A percentile compares a stretch with the other conserved stretches of the same genome.
These are phyloP conservation scores for Stemphylium vesicarium DNA, from an alignment of 2,329 filamentous ascomycete species.

Conservation along the genomic window DNA sequence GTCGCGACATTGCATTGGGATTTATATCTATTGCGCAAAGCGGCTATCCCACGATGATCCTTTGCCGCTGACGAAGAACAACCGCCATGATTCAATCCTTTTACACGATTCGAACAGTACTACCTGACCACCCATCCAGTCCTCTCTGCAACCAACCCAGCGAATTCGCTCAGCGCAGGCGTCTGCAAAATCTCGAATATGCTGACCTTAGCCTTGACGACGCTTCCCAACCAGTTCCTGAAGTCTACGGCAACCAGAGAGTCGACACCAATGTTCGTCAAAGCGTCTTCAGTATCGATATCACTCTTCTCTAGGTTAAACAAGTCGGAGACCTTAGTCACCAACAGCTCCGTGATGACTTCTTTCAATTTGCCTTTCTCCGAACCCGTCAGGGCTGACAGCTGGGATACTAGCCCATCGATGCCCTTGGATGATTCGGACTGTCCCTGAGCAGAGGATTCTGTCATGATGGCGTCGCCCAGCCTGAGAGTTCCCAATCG, in stretches of 20 bases:
- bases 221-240: slow-evolving; percentile 3
- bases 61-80: too few species aligned
- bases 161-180: background rate
- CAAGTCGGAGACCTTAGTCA: background rate
- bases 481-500: slow-evolving; percentile 2
- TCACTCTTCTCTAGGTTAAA: background rate
- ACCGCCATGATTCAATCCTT: too few species aligned
- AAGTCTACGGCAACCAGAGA: slow-evolving; percentile 7
- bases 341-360: background rate
- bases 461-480: background rate
- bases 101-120: too few species aligned
- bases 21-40: too few species aligned
- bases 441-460: background rate
- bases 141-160: too few species aligned
- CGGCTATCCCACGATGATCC: too few species aligned
- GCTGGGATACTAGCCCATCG: too few species aligned
- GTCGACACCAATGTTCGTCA: slow-evolving; percentile 3
- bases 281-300: background rate
- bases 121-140: too few species aligned
- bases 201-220: slow-evolving; percentile 1
- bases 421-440: background rate
- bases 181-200: slow-evolving; percentile 6
- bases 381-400: too few species aligned
- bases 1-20: too few species aligned
- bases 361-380: background rate